phyloP scores from a whole-genome alignment of 768 basidiomycete species.

The Kwoniella heveanensis region DNA sequence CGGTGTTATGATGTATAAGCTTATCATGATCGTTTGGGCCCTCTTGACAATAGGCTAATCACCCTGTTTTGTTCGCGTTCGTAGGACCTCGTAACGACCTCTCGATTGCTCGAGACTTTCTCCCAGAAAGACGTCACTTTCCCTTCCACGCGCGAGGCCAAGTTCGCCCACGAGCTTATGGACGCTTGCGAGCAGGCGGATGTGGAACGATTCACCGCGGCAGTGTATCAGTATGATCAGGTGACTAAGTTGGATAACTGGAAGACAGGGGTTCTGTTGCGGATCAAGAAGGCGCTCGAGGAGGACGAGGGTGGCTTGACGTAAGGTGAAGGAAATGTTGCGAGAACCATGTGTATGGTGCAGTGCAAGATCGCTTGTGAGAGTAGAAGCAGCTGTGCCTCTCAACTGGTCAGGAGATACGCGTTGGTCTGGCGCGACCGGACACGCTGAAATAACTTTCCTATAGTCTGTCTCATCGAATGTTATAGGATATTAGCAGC shows the following conservation, averaged over 20 bases:
- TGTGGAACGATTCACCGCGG: slow-evolving; percentile 72
- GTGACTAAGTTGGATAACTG: slow-evolving; percentile 91
- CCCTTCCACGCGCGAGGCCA: slow-evolving; percentile 83
- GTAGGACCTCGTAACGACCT: slow-evolving; percentile 81
- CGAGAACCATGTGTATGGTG: background rate
- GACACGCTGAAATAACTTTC: background rate
- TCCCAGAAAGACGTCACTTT: slow-evolving; percentile 81
- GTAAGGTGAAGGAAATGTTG: slow-evolving; percentile 30
- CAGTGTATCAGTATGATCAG: slow-evolving; percentile 90
- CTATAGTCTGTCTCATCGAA: background rate
- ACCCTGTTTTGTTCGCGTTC: too few species aligned
- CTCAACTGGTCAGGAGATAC: too few species aligned
- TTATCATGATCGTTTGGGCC: too few species aligned
- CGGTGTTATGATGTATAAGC: too few species aligned
- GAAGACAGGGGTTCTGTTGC: slow-evolving; percentile 89
- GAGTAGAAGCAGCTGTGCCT: too few species aligned
- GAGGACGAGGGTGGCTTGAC: slow-evolving; percentile 61
- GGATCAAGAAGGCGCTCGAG: slow-evolving; percentile 79
- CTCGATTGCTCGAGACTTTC: slow-evolving; percentile 77
- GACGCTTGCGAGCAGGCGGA: slow-evolving; percentile 77
- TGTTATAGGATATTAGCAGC: background rate
- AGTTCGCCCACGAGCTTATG: slow-evolving; percentile 75
- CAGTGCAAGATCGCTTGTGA: too few species aligned
- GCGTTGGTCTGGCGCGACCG: background rate
- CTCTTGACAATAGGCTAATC: too few species aligned